phyloP scores from a whole-genome alignment of 352 stramenopile genomes.

The Phytopythium mirpurense region DNA sequence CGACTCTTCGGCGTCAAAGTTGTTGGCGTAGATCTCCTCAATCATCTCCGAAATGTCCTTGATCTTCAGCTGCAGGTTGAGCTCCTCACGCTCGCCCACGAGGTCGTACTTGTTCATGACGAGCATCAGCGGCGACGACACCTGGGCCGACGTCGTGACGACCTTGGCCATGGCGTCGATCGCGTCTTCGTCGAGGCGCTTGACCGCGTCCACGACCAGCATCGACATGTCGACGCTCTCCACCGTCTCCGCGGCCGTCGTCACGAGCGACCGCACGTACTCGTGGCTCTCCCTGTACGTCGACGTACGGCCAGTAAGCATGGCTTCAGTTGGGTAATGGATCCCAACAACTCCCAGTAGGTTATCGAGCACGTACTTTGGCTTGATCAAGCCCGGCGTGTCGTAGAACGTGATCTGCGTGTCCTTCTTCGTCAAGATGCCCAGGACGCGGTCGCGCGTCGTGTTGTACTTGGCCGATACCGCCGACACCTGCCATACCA shows the following conservation, averaged over 20 bases:
- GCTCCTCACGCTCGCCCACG: constrained; percentile 41
- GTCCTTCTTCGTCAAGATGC: constrained; percentile 70
- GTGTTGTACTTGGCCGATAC: constrained; percentile 89
- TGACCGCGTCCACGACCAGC: constrained; percentile 80
- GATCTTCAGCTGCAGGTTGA: constrained; percentile 59
- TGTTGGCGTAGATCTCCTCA: constrained; percentile 61
- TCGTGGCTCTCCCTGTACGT: constrained; percentile 55
- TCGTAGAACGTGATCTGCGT: constrained; percentile 84
- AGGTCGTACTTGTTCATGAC: constrained; percentile 87
- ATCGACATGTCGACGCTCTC: constrained; percentile 84
- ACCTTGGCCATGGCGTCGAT: constrained; percentile 77
- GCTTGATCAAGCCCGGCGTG: constrained; percentile 81
- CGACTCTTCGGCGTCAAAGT: constrained; percentile 52
- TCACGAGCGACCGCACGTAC: constrained; percentile 78
- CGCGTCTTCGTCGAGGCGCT: constrained; percentile 73
- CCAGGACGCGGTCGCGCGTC: constrained; percentile 71
- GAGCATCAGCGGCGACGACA: constrained; percentile 74
- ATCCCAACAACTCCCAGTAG: too few relatives aligned
- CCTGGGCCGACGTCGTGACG: constrained; percentile 68
- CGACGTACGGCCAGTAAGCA: too few relatives aligned
- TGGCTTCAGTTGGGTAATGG: too few relatives aligned
- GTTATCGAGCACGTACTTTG: constrained; percentile 59
- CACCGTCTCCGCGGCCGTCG: constrained; percentile 69
- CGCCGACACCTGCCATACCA: constrained; percentile 64
- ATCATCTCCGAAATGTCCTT: constrained; percentile 82